Evolutionary conservation across 805 yeast species (phyloP), one percentile per base, ranked within the genome.

Genomic region (Vanderwaltozyma tropicalis): DNA sequence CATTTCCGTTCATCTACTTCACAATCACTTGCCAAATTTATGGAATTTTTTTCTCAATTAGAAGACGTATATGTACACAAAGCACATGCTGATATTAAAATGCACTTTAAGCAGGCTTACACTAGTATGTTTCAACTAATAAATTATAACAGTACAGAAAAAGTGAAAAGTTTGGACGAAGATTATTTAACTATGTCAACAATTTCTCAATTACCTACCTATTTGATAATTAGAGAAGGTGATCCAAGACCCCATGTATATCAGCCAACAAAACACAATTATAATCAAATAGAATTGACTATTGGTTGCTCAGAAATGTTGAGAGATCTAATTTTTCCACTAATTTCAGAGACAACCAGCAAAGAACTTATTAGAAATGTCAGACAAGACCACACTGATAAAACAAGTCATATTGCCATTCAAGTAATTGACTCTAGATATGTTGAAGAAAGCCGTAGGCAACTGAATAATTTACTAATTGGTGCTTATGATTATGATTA

Each of bases 191-290:
- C 65, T 17, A 63, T 80, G 16, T 70, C 73, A 20, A 65, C 78
- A 2, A 53, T 74, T 24, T 66, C 85, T 0, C 65, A 78, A 5
- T 63, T 64, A 29, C 92, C 94, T 2, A 74, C 83, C 10, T 47
- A 80, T 16, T 56, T 78, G 20, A 62, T 78, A 17, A 70, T 78
- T 53, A 78, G 74, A 45, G 80, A 80, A 38, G 70, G 72, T 37
- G 62, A 76, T 10, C 51, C 73, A 38, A 26, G 29, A 14, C 31
- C 35, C 2, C 5, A 24, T 12, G 5, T 26, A 8, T 11, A 20
- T 11, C 16, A 11, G 10, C 12, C 21, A 10, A 6, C 31, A 17
- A 8, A 9, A 10, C 4, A 16, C 10, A 14, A 29, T 13, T 13
- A 10, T 6, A n/a, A 27, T 22, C 10, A 22, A 8, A 11, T 22